Conservation (phyloP, 2,329 filamentous ascomycete species). For the Claviceps sp. region DNA sequence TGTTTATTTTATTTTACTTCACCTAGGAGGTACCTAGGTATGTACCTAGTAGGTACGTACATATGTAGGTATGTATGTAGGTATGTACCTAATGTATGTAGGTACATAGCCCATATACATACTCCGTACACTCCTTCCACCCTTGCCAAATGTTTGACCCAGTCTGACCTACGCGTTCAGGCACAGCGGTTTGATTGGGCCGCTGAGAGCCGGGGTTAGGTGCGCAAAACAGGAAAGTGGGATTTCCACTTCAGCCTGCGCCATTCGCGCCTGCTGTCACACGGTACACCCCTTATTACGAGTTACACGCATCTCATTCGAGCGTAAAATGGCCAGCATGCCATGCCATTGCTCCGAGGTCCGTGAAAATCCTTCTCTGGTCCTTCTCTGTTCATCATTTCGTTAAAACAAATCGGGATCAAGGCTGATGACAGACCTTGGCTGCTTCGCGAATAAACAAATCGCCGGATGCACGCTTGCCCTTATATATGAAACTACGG, state of each 20-base stretch:
- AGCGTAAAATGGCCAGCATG: background rate
- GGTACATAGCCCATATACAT: too few relatives aligned
- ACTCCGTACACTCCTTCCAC: background rate
- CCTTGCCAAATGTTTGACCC: background rate
- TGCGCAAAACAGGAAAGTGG: background rate
- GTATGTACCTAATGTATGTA: too few relatives aligned
- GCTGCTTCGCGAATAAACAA: background rate
- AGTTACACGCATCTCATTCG: background rate
- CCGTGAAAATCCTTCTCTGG: too few relatives aligned
- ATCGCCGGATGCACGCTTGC: background rate
- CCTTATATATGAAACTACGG: background rate
- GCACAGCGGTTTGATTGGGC: background rate
- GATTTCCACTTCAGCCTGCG: background rate
- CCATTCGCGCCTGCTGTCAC: background rate
- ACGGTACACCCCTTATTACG: background rate
- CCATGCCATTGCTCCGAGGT: background rate
- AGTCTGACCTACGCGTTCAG: background rate
- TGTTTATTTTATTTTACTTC: too few relatives aligned
- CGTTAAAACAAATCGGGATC: too few relatives aligned
- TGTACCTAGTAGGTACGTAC: too few relatives aligned
- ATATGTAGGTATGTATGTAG: too few relatives aligned
- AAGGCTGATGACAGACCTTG: too few relatives aligned
- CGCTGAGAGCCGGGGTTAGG: background rate
- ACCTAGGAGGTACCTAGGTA: too few relatives aligned
- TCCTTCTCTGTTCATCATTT: too few relatives aligned